These are phyloP conservation scores for Pythium plurisporium DNA, from an alignment of 352 stramenopile genomes.

Conservation along the genomic window DNA sequence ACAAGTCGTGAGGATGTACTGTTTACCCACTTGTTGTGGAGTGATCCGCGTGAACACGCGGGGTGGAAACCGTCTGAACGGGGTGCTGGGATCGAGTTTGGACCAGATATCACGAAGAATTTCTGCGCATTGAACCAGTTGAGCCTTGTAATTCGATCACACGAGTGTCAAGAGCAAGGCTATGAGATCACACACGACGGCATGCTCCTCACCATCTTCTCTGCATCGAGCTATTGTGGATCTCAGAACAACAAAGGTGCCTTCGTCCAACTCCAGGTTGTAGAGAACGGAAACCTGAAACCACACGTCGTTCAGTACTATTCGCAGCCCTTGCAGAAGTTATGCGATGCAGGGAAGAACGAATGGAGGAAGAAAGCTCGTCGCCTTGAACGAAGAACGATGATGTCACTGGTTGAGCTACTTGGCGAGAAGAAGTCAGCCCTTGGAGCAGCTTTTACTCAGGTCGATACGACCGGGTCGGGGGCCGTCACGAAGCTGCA, in stretches of 20 bases:
- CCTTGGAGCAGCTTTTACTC: conserved; percentile 45
- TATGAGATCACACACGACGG: conserved; percentile 88
- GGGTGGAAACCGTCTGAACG: conserved; percentile 63
- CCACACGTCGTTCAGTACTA: conserved; percentile 92
- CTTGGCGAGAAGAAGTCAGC: conserved; percentile 77
- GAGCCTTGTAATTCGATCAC: conserved; percentile 90
- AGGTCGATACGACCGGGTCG: conserved; percentile 29
- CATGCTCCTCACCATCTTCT: conserved; percentile 89
- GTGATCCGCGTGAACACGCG: conserved; percentile 73
- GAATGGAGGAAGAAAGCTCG: conserved; percentile 78
- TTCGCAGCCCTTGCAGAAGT: conserved; percentile 77
- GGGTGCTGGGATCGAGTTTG: conserved; percentile 91
- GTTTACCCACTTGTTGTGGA: conserved; percentile 91
- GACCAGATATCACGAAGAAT: conserved; percentile 87
- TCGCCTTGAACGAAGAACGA: conserved; percentile 58
- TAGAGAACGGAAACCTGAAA: conserved; percentile 75
- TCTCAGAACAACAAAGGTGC: conserved; percentile 89
- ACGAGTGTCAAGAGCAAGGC: conserved; percentile 90
- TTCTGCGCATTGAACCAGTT: conserved; percentile 87
- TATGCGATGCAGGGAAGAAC: conserved; percentile 57
- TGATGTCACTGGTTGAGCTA: conserved; percentile 77
- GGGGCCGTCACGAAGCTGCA: conserved; percentile 58
- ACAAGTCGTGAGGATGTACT: conserved; percentile 79
- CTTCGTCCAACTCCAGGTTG: conserved; percentile 62
- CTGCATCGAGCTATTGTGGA: conserved; percentile 89